Evolutionary conservation across 2,329 filamentous ascomycete genomes (phyloP), one percentile per base, ranked within the genome.

Genomic region (Aureobasidium namibiae): DNA sequence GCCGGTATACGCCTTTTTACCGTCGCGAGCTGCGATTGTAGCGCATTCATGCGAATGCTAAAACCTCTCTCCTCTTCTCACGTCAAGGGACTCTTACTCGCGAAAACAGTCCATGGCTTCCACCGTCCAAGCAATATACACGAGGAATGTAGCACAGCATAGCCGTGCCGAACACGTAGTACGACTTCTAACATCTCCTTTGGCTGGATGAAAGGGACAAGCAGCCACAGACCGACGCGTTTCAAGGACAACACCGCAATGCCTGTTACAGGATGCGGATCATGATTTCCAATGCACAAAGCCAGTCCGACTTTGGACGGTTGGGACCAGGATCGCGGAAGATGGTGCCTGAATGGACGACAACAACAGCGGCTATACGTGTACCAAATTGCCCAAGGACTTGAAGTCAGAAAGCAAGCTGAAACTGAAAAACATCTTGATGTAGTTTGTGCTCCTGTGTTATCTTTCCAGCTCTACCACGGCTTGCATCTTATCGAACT

Each of bases 61-160:
- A 48, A 60, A 1, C 39, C 34, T 21, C 34, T 52, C 18, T 52
- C 49, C n/a, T 18, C 49, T 5, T 52, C 49, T 34, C 49, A 52
- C 3, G 13, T 34, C 31, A 33, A 52, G 14, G 34, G 36, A 26
- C 33, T 38, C 31, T 52, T 33, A 8, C n/a, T 23, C 9, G 36
- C 36, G 18, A 52, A 52, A 11, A 54, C 29, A 13, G n/a, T 42
- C 38, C 5, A 90, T 0, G 66, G 84, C 82, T 38, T 82, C 80
- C 0, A 81, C 79, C 61, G 81, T 81, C n/a, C 72, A 82, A 79
- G 48, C 68, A 61, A 49, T 79, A 88, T 4, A 90, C 46, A 69
- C 80, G 75, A 16, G 79, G 78, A 36, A 81, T 74, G 70, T 80
- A 80, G 42, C 69, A 62, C 13, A 72, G 77, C 72, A 81, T 82